These are phyloP conservation scores for Chrysosphaeria jannelii DNA, from an alignment of 2,329 filamentous ascomycete species.

Conservation along the genomic window DNA sequence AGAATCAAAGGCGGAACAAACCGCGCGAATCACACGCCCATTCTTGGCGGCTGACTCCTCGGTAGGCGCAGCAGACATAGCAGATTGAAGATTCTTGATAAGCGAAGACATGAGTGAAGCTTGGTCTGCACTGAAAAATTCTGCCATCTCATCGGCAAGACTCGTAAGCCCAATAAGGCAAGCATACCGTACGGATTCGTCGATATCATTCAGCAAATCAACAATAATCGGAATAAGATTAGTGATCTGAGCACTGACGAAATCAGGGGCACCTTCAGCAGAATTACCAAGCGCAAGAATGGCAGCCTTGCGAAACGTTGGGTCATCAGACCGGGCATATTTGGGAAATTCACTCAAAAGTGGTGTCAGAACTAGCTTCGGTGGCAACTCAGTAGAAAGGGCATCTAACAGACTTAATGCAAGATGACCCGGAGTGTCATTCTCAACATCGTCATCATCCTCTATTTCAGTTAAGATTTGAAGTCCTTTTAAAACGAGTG, in stretches of 20 bases:
- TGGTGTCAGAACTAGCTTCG: constrained; percentile 79
- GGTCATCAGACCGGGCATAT: constrained; percentile 45
- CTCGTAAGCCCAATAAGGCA: constrained; percentile 68
- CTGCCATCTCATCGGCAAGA: constrained; percentile 74
- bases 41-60: constrained; percentile 39
- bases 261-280: constrained; percentile 89
- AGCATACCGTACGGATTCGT: constrained; percentile 58
- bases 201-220: constrained; percentile 55
- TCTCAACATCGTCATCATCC: constrained; percentile 50
- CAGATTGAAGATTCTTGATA: constrained; percentile 66
- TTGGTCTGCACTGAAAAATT: constrained; percentile 69
- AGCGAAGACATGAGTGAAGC: constrained; percentile 57
- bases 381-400: constrained; percentile 62
- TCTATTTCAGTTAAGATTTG: constrained; percentile 76
- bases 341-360: constrained; percentile 61
- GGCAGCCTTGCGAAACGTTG: constrained; percentile 62
- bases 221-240: constrained; percentile 65
- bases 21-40: constrained; percentile 62
- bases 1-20: constrained; percentile 72
- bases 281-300: constrained; percentile 81
- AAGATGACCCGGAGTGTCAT: constrained; percentile 57
- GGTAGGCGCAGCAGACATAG: constrained; percentile 33
- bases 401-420: constrained; percentile 73
- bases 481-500: constrained; percentile 65
- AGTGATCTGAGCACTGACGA: constrained; percentile 76